These are phyloP conservation scores for Onygenales sp. DNA, from an alignment of 2,329 filamentous ascomycete genomes.

Conservation along the genomic window DNA sequence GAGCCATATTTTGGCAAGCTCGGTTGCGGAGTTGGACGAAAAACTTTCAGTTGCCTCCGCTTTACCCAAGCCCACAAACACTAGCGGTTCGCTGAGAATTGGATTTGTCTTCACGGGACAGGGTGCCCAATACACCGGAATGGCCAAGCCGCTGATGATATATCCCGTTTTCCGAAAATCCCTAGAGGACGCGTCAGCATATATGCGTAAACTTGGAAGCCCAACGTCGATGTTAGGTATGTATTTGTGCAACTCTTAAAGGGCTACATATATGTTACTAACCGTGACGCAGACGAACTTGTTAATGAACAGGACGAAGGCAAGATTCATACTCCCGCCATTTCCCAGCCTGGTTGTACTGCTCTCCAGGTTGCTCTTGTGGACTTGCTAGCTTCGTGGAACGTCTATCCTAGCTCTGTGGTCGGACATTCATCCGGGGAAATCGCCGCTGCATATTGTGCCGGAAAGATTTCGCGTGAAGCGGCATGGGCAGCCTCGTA, in stretches of 20 bases:
- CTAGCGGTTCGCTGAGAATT: constrained; percentile 6
- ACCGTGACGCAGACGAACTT: constrained; percentile 9
- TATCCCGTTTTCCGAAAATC: constrained; percentile 13
- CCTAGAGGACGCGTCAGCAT: constrained; percentile 10
- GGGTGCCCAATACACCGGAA: constrained; percentile 26
- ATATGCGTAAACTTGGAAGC: constrained; percentile 8
- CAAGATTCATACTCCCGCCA: constrained; percentile 16
- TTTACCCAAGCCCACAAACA: constrained; percentile 1
- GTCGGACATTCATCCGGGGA: constrained; percentile 29
- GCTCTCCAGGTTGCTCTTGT: constrained; percentile 26
- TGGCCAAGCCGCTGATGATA: constrained; percentile 22
- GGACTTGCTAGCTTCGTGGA: constrained; percentile 18
- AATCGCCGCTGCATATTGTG: constrained; percentile 27
- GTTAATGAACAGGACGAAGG: constrained; percentile 3
- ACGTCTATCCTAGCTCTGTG: constrained; percentile 15
- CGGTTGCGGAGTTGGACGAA: constrained; percentile 2
- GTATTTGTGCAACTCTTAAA: background rate
- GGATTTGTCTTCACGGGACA: constrained; percentile 28
- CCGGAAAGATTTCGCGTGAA: constrained; percentile 10
- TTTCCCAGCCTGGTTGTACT: constrained; percentile 23
- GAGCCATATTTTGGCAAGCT: background rate
- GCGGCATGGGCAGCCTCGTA: constrained; percentile 15
- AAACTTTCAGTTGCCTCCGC: background rate
- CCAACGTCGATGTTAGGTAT: constrained; percentile 8
- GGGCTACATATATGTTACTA: constrained; percentile 2